Evolutionary conservation across 768 basidiomycete genomes (phyloP), one percentile per base, ranked within the genome.

Genomic region (Leccinum longicurvipes): DNA sequence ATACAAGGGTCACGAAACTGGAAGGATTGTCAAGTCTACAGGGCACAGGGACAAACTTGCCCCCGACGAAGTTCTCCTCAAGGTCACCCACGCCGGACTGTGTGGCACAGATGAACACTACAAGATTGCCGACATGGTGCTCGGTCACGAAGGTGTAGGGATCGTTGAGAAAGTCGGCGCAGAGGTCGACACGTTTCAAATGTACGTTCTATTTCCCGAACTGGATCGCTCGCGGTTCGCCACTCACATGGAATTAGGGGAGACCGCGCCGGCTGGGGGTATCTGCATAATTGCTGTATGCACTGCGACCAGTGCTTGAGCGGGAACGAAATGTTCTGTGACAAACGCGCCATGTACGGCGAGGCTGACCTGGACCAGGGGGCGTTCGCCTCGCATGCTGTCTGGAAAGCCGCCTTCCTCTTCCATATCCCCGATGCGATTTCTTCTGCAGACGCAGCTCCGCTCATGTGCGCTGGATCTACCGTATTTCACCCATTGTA

Each of bases 111-210:
- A 77, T 59, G 63, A 69, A 36, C 75, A 75, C 47, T 69, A 62
- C 57, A 67, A 62, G 55, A 14, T 50, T 11, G 47, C 24, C 6
- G 72, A 73, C 47, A 73, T 73, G 59, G 74, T 74, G 11, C 72
- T 76, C 32, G 73, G 76, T 6, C 76, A 76, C 46, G 75, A 76
- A 60, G 76, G 75, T 7, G 54, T 74, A 1, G 76, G 69, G 5
- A 12, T 73, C 24, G 68, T 76, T 28, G 58, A 75, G 34, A 52
- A 66, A 29, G 57, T 75, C 46, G 75, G 75, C 1, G 28, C 55
- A 2, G 51, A 55, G 17, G 76, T 76, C 24, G 19, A 57, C 44
- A 21, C 49, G 9, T 77, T 77, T 67, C 71, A 72, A 60, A 59
- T 64, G 61, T 72, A 66, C 15, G 73, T 64, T 25, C 49, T 41